phyloP scores from a whole-genome alignment of 345 rosid species.

The Excoecaria agallocha region DNA sequence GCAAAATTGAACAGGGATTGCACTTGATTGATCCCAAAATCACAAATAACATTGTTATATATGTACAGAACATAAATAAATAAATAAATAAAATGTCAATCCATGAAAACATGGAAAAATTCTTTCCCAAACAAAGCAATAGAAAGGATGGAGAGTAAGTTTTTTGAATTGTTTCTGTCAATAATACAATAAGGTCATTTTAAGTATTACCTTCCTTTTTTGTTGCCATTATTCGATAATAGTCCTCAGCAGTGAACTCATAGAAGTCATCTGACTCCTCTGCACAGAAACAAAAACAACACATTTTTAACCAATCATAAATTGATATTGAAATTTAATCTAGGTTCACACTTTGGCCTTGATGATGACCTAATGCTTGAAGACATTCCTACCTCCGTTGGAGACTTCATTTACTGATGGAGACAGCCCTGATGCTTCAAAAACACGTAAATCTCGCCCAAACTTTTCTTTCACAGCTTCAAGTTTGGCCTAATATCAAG shows the following conservation, averaged over 20 bases:
- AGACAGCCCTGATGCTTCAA: constrained; percentile 54
- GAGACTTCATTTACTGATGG: constrained; percentile 39
- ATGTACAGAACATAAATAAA: neutral
- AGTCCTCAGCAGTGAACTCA: constrained; percentile 83
- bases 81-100: neutral
- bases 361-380: neutral
- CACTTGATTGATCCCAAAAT: neutral
- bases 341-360: neutral
- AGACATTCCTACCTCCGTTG: constrained; percentile 36
- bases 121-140: neutral
- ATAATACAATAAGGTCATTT: neutral
- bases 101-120: neutral
- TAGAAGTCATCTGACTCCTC: constrained; percentile 82
- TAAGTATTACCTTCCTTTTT: constrained; percentile 43
- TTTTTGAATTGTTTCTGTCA: neutral
- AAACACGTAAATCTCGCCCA: constrained; percentile 74
- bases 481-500: constrained; percentile 52
- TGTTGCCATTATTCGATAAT: constrained; percentile 47
- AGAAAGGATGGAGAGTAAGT: neutral
- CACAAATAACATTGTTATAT: neutral
- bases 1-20: neutral
- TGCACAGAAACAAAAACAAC: constrained; percentile 23
- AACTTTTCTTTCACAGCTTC: constrained; percentile 59
- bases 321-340: neutral
- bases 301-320: neutral